phyloP scores from a whole-genome alignment of 1,139 yeast species.

The Yamadazyma taylorii region DNA sequence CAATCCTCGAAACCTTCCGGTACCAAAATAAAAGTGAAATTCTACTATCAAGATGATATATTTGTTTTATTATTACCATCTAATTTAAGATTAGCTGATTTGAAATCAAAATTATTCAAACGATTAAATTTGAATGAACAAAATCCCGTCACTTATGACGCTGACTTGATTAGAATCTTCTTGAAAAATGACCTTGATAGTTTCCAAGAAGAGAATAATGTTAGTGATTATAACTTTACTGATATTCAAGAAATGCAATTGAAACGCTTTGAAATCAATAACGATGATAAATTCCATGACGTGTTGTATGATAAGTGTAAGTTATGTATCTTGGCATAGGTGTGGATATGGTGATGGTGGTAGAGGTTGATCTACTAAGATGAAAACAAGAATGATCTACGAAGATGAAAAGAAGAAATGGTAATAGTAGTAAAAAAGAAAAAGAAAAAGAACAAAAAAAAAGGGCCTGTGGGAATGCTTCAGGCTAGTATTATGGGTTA shows the following conservation, averaged over 20 bases:
- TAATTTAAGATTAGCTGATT: conserved; percentile 57
- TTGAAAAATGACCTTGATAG: conserved; percentile 46
- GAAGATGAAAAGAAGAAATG: no score
- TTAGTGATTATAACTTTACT: conserved; percentile 27
- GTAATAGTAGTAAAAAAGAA: no score
- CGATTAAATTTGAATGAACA: conserved; percentile 42
- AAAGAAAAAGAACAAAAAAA: no score
- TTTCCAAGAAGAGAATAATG: conserved; percentile 31
- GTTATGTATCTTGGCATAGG: conserved; percentile 33
- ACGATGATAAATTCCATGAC: conserved; percentile 44
- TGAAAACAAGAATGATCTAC: no score
- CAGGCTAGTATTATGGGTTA: no score
- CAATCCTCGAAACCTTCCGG: conserved; percentile 10
- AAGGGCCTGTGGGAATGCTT: no score
- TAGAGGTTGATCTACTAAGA: no score
- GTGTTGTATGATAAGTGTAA: conserved; percentile 47
- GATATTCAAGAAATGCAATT: conserved; percentile 22
- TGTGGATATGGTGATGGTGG: no score
- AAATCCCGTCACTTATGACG: conserved; percentile 7
- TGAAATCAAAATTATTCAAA: conserved; percentile 63
- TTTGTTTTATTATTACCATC: conserved; percentile 80
- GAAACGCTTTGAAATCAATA: conserved; percentile 37
- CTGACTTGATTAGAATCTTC: conserved; percentile 29
- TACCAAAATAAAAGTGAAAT: conserved; percentile 66
- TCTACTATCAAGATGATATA: conserved; percentile 85